These are phyloP conservation scores for Aspergillus flavus DNA, from an alignment of 2,329 filamentous ascomycete species.

Conservation along the genomic window DNA sequence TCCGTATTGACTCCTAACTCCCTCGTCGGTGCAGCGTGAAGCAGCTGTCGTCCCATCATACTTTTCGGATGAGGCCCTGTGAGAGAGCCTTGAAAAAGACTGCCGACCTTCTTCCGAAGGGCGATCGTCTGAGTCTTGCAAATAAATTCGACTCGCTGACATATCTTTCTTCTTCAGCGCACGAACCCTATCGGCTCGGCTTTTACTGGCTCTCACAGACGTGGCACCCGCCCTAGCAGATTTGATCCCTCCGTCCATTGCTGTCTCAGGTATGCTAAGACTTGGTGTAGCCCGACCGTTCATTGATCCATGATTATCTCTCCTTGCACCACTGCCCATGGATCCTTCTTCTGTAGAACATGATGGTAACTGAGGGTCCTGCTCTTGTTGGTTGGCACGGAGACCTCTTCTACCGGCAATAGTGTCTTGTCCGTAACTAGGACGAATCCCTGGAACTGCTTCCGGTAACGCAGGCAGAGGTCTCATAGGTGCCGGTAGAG, in stretches of 20 bases:
- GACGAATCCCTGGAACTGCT: constrained; percentile 12
- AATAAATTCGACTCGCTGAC: constrained; percentile 25
- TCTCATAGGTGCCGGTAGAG: constrained; percentile 38
- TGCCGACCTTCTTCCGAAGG: constrained; percentile 3
- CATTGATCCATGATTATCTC: neutral
- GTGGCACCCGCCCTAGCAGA: constrained; percentile 8
- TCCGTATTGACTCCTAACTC: neutral
- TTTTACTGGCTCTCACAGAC: constrained; percentile 19
- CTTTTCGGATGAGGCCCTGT: neutral
- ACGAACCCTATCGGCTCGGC: constrained; percentile 29
- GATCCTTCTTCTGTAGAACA: neutral
- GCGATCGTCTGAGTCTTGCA: constrained; percentile 13
- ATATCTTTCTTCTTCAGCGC: constrained; percentile 33
- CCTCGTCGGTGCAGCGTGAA: neutral
- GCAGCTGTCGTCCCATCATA: neutral
- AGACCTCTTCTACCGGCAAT: neutral
- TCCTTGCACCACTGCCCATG: neutral
- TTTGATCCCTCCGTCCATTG: constrained; percentile 1
- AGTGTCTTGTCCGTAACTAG: constrained; percentile 10
- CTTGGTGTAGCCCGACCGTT: neutral
- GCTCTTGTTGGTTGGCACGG: neutral
- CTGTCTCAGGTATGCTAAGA: neutral
- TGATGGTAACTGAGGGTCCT: neutral
- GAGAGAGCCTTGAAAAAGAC: neutral
- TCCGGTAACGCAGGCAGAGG: constrained; percentile 39